Conservation (phyloP, 805 yeast genomes). For the Jamesozyma gamospora region DNA sequence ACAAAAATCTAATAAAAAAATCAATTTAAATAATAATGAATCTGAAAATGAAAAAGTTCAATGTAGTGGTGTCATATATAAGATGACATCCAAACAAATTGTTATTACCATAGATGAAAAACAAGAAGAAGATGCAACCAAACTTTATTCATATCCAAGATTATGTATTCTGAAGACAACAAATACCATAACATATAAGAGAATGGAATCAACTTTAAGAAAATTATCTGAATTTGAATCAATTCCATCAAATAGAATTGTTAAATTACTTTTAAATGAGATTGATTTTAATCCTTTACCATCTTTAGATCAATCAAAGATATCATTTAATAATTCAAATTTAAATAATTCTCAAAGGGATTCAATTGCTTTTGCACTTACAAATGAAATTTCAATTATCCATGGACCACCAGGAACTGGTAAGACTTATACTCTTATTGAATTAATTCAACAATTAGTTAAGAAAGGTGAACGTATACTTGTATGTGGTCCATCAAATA, state of each 20-base stretch:
- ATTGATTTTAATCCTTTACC: constrained; percentile 10
- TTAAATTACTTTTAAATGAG: constrained; percentile 39
- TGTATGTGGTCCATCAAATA: constrained; percentile 91
- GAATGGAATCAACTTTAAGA: constrained; percentile 72
- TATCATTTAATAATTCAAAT: constrained; percentile 11
- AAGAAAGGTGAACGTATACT: constrained; percentile 45
- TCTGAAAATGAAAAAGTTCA: constrained; percentile 16
- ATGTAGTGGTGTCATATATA: constrained; percentile 59
- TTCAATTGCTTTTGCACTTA: constrained; percentile 61
- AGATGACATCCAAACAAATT: constrained; percentile 39
- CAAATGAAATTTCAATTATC: constrained; percentile 48
- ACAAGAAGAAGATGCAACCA: constrained; percentile 41
- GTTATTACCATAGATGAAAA: constrained; percentile 53
- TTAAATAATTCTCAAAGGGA: constrained; percentile 57
- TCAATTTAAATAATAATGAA: constrained; percentile 11
- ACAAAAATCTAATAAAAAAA: too few species aligned
- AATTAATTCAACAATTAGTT: constrained; percentile 64
- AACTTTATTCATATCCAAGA: constrained; percentile 26
- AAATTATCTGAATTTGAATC: constrained; percentile 44
- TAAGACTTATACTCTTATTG: constrained; percentile 74
- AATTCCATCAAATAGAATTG: constrained; percentile 29
- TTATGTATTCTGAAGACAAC: constrained; percentile 36
- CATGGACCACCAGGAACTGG: constrained; percentile 82
- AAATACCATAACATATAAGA: constrained; percentile 60
- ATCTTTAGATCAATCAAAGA: neutral